phyloP scores from a whole-genome alignment of 1,139 yeast species.

The Suhomyces coccinellae region DNA sequence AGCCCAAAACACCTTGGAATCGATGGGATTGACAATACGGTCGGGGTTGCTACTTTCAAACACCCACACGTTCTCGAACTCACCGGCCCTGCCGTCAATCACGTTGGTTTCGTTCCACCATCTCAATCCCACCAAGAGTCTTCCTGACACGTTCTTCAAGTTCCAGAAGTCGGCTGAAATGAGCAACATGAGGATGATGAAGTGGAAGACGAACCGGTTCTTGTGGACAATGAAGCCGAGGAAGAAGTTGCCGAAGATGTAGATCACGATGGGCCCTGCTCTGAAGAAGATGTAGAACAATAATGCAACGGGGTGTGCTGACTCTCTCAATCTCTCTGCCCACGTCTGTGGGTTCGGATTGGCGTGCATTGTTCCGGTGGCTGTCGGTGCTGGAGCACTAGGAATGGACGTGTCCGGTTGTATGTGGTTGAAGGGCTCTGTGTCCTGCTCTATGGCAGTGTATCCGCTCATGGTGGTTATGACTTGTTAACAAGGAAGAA shows the following conservation, averaged over 20 bases:
- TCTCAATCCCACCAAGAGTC: constrained; percentile 85
- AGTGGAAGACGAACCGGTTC: constrained; percentile 67
- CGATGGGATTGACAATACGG: constrained; percentile 85
- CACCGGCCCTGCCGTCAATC: constrained; percentile 45
- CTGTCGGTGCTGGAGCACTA: not conserved
- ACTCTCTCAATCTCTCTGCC: constrained; percentile 30
- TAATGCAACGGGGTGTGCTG: constrained; percentile 83
- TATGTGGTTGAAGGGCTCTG: constrained; percentile 1
- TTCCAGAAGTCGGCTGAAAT: constrained; percentile 93
- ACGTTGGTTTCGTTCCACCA: constrained; percentile 85
- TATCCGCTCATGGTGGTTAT: constrained; percentile 11
- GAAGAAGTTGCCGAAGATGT: constrained; percentile 69
- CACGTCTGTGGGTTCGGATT: constrained; percentile 6
- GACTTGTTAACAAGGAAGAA: not conserved
- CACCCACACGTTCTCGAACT: constrained; percentile 75
- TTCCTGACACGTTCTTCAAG: constrained; percentile 85
- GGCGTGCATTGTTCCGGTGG: not conserved
- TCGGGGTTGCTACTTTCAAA: constrained; percentile 85
- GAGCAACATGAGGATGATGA: constrained; percentile 72
- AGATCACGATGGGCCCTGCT: constrained; percentile 61
- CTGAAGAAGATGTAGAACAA: constrained; percentile 64
- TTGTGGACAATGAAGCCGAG: constrained; percentile 43
- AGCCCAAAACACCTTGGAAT: constrained; percentile 85
- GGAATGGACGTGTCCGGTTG: constrained; percentile 2
- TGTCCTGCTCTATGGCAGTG: constrained; percentile 15